Evolutionary conservation across 345 rosid species (phyloP), one percentile per base, ranked within the genome.

Genomic region (Dipteronia sinensis): DNA sequence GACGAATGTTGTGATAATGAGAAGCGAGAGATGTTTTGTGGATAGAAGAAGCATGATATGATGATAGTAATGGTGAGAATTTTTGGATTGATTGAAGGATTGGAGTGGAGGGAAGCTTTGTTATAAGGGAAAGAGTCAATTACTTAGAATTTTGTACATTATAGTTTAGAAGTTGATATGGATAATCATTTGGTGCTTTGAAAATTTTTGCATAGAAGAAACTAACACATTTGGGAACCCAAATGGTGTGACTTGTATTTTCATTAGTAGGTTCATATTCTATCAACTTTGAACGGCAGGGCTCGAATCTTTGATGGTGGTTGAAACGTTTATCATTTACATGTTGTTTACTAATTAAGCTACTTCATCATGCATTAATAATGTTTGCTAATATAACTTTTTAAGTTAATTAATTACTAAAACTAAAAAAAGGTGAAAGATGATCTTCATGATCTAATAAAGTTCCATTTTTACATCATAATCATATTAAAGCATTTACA

Each of bases 21-120:
- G 49, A 53, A 79, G 22, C 34, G 58, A 69, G 76, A 75, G 66
- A 65, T 72, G 81, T 77, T 6, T 76, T 13, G 61, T 69, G 77
- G 79, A 77, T 51, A 75, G 78, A 38, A 23, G 73, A 78, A 55
- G 71, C 83, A 80, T 82, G 69, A 4, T 34, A 4, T 4, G 38
- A 31, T 31, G 34, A 68, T 53, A n/a, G 71, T 15, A 17, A 47
- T 15, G 61, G 27, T 23, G 42, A 16, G 16, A 27, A 1, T 20
- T 31, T 40, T 73, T 23, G 69, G 76, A 49, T 25, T 53, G 53
- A 10, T 46, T 10, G 49, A 9, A 20, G 56, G 77, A 10, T 19
- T 67, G 81, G 79, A 25, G 71, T 73, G 73, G 74, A 78, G 77
- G 73, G 74, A 78, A 84, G 82, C 81, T 71, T 80, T 84, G 46